Evolutionary conservation across 495 filamentous ascomycete species (phyloP).

Genomic region (Daldinia grandis): DNA sequence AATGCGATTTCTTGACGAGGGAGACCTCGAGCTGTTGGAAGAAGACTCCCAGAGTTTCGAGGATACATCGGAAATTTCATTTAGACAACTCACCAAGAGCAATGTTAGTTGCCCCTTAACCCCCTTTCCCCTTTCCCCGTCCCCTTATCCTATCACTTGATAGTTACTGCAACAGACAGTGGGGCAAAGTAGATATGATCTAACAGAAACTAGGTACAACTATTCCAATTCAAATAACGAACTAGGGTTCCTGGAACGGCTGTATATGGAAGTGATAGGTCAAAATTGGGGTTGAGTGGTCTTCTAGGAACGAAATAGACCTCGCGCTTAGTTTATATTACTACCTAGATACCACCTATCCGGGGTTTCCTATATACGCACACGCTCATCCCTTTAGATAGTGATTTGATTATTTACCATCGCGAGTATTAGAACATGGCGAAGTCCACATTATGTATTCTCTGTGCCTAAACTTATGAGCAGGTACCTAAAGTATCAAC

Average conservation of each 20-base stretch:
- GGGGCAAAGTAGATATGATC: background rate
- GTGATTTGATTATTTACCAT: too few species aligned
- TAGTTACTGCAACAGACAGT: background rate
- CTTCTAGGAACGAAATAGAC: background rate
- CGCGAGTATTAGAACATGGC: too few species aligned
- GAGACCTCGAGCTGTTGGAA: slow-evolving; percentile 10
- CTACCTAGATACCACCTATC: too few species aligned
- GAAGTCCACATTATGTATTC: too few species aligned
- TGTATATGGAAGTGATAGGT: background rate
- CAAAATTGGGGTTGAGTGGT: background rate
- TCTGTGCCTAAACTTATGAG: too few species aligned
- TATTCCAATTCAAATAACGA: slow-evolving; percentile 52
- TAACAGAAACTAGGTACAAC: background rate
- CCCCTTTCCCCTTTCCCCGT: background rate
- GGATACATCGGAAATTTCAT: slow-evolving; percentile 31
- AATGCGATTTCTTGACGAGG: slow-evolving; percentile 25
- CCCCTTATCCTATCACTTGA: background rate
- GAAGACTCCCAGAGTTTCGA: background rate
- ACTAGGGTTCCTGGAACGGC: slow-evolving; percentile 17
- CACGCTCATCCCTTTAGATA: too few species aligned
- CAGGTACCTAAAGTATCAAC: too few species aligned
- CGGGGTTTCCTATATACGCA: too few species aligned
- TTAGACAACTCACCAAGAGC: slow-evolving; percentile 3
- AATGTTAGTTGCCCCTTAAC: slow-evolving; percentile 9
- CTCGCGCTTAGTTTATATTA: background rate